phyloP scores from a whole-genome alignment of 1,139 yeast species.

The Taphrina flavorubra region DNA sequence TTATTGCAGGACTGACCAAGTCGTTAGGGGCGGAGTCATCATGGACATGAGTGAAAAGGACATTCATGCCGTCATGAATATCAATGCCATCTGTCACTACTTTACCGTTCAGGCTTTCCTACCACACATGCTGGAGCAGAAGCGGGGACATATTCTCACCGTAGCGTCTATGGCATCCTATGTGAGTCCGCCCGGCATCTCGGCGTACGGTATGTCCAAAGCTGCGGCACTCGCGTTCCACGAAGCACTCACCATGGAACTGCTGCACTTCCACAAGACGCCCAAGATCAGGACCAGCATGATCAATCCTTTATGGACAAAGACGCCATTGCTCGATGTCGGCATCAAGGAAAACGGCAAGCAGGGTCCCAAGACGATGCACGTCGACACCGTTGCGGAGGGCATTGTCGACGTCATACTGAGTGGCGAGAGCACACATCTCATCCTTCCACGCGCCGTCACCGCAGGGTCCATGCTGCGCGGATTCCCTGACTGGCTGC shows the following conservation, averaged over 20 bases:
- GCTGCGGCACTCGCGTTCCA: slow-evolving; percentile 85
- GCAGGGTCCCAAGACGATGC: slow-evolving; percentile 38
- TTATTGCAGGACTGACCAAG: not conserved
- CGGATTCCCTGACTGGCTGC: slow-evolving; percentile 36
- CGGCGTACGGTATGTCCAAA: slow-evolving; percentile 87
- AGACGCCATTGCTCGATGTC: slow-evolving; percentile 35
- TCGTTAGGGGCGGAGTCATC: slow-evolving; percentile 57
- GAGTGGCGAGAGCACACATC: slow-evolving; percentile 27
- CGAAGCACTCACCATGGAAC: slow-evolving; percentile 75
- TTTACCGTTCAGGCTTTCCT: slow-evolving; percentile 71
- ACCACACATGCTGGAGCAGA: slow-evolving; percentile 66
- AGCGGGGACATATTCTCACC: slow-evolving; percentile 80
- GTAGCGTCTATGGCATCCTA: slow-evolving; percentile 84
- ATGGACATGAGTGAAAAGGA: slow-evolving; percentile 59
- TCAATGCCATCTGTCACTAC: slow-evolving; percentile 75
- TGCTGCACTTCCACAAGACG: slow-evolving; percentile 73
- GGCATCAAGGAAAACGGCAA: slow-evolving; percentile 31
- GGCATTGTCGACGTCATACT: slow-evolving; percentile 29
- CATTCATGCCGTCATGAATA: slow-evolving; percentile 57
- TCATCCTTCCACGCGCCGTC: slow-evolving; percentile 36
- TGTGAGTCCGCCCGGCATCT: slow-evolving; percentile 39
- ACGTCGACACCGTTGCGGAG: slow-evolving; percentile 40
- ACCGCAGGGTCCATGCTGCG: slow-evolving; percentile 24
- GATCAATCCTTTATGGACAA: slow-evolving; percentile 37
- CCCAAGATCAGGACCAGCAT: slow-evolving; percentile 49